phyloP scores from a whole-genome alignment of 495 filamentous ascomycete genomes.

The Cetradonia linearis region DNA sequence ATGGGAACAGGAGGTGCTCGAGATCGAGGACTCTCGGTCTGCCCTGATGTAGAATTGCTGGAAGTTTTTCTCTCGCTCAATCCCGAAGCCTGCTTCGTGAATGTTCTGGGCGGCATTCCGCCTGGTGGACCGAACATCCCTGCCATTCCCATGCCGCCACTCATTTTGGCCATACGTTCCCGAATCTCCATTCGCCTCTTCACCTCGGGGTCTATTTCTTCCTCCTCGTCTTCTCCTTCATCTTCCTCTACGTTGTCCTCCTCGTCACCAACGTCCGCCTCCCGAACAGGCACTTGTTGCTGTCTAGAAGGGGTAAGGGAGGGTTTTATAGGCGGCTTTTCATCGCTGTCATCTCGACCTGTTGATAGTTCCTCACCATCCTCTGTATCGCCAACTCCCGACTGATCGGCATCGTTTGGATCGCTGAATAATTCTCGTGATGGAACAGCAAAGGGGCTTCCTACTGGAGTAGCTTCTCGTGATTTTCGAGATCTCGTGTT shows the following conservation, averaged over 20 bases:
- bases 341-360: slow-evolving; percentile 65
- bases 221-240: slow-evolving; percentile 69
- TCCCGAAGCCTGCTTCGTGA: slow-evolving; percentile 43
- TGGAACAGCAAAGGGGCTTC: slow-evolving; percentile 37
- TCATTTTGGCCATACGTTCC: slow-evolving; percentile 96
- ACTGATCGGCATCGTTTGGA: slow-evolving; percentile 84
- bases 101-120: slow-evolving; percentile 47
- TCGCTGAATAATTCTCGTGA: slow-evolving; percentile 53
- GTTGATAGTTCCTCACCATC: slow-evolving; percentile 67
- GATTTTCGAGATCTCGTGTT: slow-evolving; percentile 39
- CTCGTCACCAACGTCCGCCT: slow-evolving; percentile 35
- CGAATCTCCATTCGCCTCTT: slow-evolving; percentile 79
- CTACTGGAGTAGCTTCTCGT: slow-evolving; percentile 38
- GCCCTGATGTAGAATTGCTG: slow-evolving; percentile 34
- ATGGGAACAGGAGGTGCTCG: slow-evolving; percentile 64
- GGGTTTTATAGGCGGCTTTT: slow-evolving; percentile 30
- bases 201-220: slow-evolving; percentile 86
- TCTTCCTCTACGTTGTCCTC: slow-evolving; percentile 47
- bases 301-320: slow-evolving; percentile 24
- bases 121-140: slow-evolving; percentile 81
- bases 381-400: slow-evolving; percentile 76
- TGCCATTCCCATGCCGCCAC: slow-evolving; percentile 93
- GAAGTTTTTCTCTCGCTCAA: slow-evolving; percentile 58
- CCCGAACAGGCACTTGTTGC: slow-evolving; percentile 25
- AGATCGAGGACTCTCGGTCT: slow-evolving; percentile 41